A percentile compares a stretch with the other conserved stretches of the same genome.
phyloP scores from a whole-genome alignment of 1,284 basidiomycete species.

The Sporisorium sorghi region DNA sequence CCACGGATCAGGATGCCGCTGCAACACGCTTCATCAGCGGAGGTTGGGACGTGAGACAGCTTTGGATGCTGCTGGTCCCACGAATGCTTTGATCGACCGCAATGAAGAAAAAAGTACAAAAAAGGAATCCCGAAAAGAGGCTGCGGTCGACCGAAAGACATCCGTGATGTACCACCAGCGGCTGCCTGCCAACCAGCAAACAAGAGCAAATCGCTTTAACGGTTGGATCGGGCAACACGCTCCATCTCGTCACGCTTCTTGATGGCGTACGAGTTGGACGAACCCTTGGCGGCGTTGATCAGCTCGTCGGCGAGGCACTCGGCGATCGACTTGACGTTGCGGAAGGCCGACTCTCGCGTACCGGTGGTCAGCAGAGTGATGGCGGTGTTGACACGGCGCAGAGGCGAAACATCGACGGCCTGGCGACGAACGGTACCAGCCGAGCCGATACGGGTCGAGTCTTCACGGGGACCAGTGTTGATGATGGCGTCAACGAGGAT shows the following conservation, averaged over 20 bases:
- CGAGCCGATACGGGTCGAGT: slow-evolving; percentile 99
- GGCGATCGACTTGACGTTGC: slow-evolving; percentile 95
- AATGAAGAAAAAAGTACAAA: slow-evolving; percentile 55
- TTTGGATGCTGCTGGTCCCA: slow-evolving; percentile 17
- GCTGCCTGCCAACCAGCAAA: slow-evolving; percentile 21
- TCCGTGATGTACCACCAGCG: slow-evolving; percentile 30
- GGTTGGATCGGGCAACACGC: slow-evolving; percentile 99
- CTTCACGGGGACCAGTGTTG: slow-evolving; percentile 99
- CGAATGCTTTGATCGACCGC: slow-evolving; percentile 25
- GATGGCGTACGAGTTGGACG: slow-evolving; percentile 99
- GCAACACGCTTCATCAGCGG: slow-evolving; percentile 20
- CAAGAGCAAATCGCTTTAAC: slow-evolving; percentile 74
- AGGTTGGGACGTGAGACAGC: slow-evolving; percentile 32
- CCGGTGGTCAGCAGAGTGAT: slow-evolving; percentile 94
- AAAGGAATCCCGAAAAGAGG: slow-evolving; percentile 48
- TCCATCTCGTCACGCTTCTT: slow-evolving; percentile 94
- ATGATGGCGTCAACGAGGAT: slow-evolving; percentile 97
- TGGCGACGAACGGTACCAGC: slow-evolving; percentile 99
- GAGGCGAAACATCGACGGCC: slow-evolving; percentile 98
- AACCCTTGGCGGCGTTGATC: slow-evolving; percentile 99
- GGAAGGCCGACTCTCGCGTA: slow-evolving; percentile 99
- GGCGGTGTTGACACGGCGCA: slow-evolving; percentile 98
- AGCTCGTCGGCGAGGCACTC: slow-evolving; percentile 99
- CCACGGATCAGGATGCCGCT: slow-evolving; percentile 39
- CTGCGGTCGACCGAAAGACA: slow-evolving; percentile 31